These are phyloP conservation scores for Termitomyces sp. DNA, from an alignment of 768 basidiomycete species.

Conservation along the genomic window DNA sequence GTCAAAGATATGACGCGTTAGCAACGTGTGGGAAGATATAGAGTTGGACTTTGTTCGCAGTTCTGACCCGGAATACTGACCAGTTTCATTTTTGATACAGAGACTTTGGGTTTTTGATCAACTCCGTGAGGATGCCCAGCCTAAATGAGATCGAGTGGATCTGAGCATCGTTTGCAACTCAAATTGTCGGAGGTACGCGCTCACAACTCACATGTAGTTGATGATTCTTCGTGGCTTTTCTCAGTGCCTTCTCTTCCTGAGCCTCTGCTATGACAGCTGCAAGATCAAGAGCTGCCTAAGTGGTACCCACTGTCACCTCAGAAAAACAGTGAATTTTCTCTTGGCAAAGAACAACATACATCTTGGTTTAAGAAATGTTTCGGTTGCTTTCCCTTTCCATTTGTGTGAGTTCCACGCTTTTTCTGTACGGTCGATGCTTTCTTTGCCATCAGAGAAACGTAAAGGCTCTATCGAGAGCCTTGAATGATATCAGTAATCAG, in stretches of 20 bases:
- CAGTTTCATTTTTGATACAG: conserved; percentile 12
- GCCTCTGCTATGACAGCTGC: conserved; percentile 10
- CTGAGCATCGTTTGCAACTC: background rate
- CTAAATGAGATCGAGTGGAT: background rate
- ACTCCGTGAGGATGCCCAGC: conserved; percentile 2
- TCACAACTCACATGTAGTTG: conserved; percentile 7
- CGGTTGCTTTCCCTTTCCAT: conserved; percentile 5
- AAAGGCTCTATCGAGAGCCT: background rate
- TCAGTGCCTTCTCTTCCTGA: conserved; percentile 9
- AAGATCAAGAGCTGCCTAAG: conserved; percentile 8
- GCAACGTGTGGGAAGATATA: background rate
- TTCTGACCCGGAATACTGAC: background rate
- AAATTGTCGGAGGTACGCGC: background rate
- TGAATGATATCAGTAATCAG: background rate
- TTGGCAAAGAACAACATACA: background rate
- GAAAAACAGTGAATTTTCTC: background rate
- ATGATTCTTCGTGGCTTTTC: conserved; percentile 3
- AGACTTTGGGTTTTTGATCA: conserved; percentile 7
- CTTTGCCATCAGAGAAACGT: conserved; percentile 4
- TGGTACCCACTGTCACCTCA: background rate
- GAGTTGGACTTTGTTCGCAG: background rate
- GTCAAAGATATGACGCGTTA: background rate
- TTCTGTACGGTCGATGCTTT: background rate
- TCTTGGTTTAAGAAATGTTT: conserved; percentile 11
- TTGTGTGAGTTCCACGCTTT: background rate